Percentiles rank a stretch among this genome's conserved stretches.
Conservation (phyloP, 2,329 filamentous ascomycete genomes). For the Microascus cirrosus region DNA sequence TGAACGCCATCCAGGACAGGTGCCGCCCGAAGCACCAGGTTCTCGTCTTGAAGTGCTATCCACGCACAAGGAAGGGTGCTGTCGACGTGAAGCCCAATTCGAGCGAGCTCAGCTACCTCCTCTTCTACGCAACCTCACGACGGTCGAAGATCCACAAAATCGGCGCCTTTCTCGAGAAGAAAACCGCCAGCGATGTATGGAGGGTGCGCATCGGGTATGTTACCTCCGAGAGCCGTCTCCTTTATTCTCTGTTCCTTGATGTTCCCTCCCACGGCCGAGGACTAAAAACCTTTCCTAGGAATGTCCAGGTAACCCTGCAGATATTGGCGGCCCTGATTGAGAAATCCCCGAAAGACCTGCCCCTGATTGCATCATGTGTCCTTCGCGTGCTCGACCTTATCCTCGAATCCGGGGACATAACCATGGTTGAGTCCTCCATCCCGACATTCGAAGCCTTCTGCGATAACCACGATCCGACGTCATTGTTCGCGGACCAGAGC, state of each 20-base stretch:
- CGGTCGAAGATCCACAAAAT: constrained; percentile 95
- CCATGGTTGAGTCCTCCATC: constrained; percentile 84
- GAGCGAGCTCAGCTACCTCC: constrained; percentile 90
- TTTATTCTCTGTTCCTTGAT: neutral
- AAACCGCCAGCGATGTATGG: constrained; percentile 85
- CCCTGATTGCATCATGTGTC: constrained; percentile 76
- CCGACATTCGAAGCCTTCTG: constrained; percentile 83
- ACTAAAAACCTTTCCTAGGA: constrained; percentile 36
- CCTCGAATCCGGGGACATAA: constrained; percentile 76
- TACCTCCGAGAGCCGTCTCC: neutral
- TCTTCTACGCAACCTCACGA: constrained; percentile 93
- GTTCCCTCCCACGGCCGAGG: neutral
- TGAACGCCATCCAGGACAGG: constrained; percentile 56
- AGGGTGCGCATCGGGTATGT: constrained; percentile 72
- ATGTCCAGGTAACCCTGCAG: constrained; percentile 88
- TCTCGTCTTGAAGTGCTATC: constrained; percentile 91
- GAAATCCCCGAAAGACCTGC: constrained; percentile 81
- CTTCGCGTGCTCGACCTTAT: constrained; percentile 77
- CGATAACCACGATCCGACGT: constrained; percentile 74
- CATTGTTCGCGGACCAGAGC: constrained; percentile 73
- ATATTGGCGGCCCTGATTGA: constrained; percentile 88
- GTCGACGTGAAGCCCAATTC: constrained; percentile 93
- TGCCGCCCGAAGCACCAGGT: constrained; percentile 94
- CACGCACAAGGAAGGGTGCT: constrained; percentile 79
- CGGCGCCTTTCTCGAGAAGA: constrained; percentile 86